phyloP scores from a whole-genome alignment of 2,329 filamentous ascomycete genomes.

The Lecanoromycetidae sp. region DNA sequence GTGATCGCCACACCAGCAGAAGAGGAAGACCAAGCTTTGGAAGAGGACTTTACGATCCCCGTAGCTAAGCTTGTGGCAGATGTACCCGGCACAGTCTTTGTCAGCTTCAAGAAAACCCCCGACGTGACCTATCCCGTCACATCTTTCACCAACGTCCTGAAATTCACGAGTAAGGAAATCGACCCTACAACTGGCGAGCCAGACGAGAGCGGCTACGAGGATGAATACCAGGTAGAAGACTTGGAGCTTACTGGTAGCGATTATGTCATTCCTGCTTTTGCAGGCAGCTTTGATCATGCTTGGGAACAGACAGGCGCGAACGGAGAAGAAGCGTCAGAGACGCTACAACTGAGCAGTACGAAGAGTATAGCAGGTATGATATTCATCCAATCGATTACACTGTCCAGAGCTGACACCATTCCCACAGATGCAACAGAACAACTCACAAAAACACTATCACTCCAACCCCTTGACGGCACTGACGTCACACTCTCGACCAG shows the following conservation, averaged over 20 bases:
- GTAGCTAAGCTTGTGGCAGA: slow-evolving; percentile 71
- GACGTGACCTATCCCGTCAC: slow-evolving; percentile 65
- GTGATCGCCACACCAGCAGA: slow-evolving; percentile 68
- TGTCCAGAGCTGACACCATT: slow-evolving; percentile 17
- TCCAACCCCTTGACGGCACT: slow-evolving; percentile 88
- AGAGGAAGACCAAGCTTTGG: slow-evolving; percentile 71
- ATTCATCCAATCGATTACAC: not conserved
- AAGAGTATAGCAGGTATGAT: slow-evolving; percentile 83
- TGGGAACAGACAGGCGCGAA: slow-evolving; percentile 89
- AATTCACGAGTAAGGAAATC: slow-evolving; percentile 96
- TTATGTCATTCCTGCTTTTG: slow-evolving; percentile 86
- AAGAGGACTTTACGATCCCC: slow-evolving; percentile 87
- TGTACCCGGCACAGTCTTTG: slow-evolving; percentile 85
- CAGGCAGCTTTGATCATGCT: slow-evolving; percentile 86
- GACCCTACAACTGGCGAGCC: slow-evolving; percentile 88
- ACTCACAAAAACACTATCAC: slow-evolving; percentile 69
- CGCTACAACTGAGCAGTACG: slow-evolving; percentile 70
- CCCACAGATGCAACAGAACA: slow-evolving; percentile 79
- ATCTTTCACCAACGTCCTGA: slow-evolving; percentile 82
- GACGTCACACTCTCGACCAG: slow-evolving; percentile 79
- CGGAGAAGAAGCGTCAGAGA: slow-evolving; percentile 84
- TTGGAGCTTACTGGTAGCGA: slow-evolving; percentile 84
- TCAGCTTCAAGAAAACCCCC: slow-evolving; percentile 79
- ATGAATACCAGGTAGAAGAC: slow-evolving; percentile 94
- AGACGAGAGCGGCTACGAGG: slow-evolving; percentile 85